phyloP scores from a whole-genome alignment of 106 monocot genomes.

The Acanthochlamys bracteata region DNA sequence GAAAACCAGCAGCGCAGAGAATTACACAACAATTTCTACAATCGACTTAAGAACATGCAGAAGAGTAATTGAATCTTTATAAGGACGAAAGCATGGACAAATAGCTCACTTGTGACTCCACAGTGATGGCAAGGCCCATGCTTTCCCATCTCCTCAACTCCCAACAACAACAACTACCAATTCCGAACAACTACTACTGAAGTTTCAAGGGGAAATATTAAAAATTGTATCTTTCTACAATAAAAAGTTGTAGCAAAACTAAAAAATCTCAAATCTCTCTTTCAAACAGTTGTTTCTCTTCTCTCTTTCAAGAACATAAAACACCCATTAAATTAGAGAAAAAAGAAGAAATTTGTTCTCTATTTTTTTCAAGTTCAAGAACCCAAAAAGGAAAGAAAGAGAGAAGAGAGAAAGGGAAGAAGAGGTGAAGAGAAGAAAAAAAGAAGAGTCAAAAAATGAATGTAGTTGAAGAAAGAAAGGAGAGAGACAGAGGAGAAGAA shows the following conservation, averaged over 20 bases:
- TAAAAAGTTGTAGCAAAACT: background rate
- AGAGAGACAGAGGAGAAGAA: too few relatives aligned
- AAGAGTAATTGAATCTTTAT: background rate
- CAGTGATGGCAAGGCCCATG: slow-evolving; percentile 97
- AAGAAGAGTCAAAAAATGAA: slow-evolving; percentile 17
- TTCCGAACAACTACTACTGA: too few relatives aligned
- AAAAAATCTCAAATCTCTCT: background rate
- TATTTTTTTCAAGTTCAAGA: background rate
- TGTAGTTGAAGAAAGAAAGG: slow-evolving; percentile 1
- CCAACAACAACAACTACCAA: background rate
- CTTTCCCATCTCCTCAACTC: slow-evolving; percentile 65
- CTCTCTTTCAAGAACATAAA: slow-evolving; percentile 5
- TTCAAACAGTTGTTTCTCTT: background rate
- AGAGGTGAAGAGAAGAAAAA: slow-evolving; percentile 3
- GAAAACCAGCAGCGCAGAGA: too few relatives aligned
- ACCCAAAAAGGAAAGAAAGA: background rate
- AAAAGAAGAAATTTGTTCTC: slow-evolving; percentile 9
- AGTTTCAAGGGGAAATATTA: too few relatives aligned
- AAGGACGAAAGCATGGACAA: slow-evolving; percentile 20
- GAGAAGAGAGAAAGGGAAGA: background rate
- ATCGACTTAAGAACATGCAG: too few relatives aligned
- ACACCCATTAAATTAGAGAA: slow-evolving; percentile 7
- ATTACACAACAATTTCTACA: background rate
- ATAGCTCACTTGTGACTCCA: slow-evolving; percentile 99
- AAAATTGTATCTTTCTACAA: slow-evolving; percentile 3